Percentiles rank a stretch among this genome's conserved stretches.
Conservation (phyloP, 2,329 filamentous ascomycete species). For the Phaeosphaeria sp. region DNA sequence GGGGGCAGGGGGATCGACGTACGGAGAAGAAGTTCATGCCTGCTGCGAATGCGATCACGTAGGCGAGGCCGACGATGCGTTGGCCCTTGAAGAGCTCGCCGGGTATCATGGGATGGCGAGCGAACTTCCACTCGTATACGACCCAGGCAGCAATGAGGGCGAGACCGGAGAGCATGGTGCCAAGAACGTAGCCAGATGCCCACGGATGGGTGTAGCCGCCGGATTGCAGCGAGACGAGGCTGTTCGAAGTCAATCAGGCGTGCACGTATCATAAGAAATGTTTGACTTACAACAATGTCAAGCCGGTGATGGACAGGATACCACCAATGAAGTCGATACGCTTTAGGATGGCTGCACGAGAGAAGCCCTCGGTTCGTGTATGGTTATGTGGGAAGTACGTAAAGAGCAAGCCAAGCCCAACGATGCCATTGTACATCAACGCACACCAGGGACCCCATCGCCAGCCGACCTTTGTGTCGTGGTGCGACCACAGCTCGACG, state of each 20-base stretch:
- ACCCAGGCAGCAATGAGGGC: constrained; percentile 43
- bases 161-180: constrained; percentile 46
- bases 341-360: constrained; percentile 36
- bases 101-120: constrained; percentile 50
- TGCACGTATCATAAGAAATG: not conserved
- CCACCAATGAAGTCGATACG: constrained; percentile 42
- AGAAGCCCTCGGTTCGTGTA: constrained; percentile 41
- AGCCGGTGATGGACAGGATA: constrained; percentile 38
- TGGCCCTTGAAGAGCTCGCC: constrained; percentile 43
- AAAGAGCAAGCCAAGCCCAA: constrained; percentile 36
- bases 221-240: constrained; percentile 50
- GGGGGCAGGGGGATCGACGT: not conserved
- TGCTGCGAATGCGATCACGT: constrained; percentile 44
- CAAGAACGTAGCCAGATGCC: constrained; percentile 47
- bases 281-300: constrained; percentile 38
- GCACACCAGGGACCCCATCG: constrained; percentile 46
- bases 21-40: constrained; percentile 42
- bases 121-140: constrained; percentile 48
- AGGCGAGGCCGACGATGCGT: constrained; percentile 40
- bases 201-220: constrained; percentile 51
- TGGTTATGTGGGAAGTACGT: constrained; percentile 44
- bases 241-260: constrained; percentile 13
- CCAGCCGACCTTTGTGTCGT: constrained; percentile 35
- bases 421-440: constrained; percentile 41
- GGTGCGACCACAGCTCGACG: constrained; percentile 38